phyloP scores from a whole-genome alignment of 2,329 filamentous ascomycete species.

The Aureobasidium sp. region DNA sequence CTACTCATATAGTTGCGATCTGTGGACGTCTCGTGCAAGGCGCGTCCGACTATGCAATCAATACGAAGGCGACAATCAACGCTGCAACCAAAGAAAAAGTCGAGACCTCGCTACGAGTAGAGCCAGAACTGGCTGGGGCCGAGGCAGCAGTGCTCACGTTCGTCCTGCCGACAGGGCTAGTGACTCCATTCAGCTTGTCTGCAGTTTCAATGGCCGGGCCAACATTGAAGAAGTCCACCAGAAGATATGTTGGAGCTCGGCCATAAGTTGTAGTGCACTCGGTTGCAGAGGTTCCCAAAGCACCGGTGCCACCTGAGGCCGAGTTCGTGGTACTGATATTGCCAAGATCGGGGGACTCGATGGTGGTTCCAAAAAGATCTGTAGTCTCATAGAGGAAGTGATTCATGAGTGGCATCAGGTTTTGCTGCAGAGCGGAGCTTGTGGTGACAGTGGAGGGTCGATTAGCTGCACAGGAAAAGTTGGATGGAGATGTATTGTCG shows the following conservation, averaged over 20 bases:
- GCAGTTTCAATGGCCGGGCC: slow-evolving; percentile 63
- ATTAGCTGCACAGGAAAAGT: slow-evolving; percentile 66
- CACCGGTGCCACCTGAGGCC: slow-evolving; percentile 49
- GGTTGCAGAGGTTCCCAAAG: slow-evolving; percentile 41
- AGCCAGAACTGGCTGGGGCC: slow-evolving; percentile 1
- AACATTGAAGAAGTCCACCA: slow-evolving; percentile 74
- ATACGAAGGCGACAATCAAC: neutral
- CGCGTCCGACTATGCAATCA: neutral
- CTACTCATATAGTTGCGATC: neutral
- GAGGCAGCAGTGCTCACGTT: slow-evolving; percentile 19
- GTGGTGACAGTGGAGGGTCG: slow-evolving; percentile 51
- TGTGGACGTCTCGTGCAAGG: neutral
- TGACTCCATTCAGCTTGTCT: slow-evolving; percentile 59
- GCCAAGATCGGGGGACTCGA: slow-evolving; percentile 55
- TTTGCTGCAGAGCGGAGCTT: slow-evolving; percentile 45
- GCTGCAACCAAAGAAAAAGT: slow-evolving; percentile 1
- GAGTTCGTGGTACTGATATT: slow-evolving; percentile 60
- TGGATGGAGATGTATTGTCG: slow-evolving; percentile 53
- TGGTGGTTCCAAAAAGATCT: slow-evolving; percentile 38
- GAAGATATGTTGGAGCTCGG: slow-evolving; percentile 60
- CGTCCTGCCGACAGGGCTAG: slow-evolving; percentile 37
- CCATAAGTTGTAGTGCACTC: slow-evolving; percentile 53
- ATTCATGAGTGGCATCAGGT: slow-evolving; percentile 67
- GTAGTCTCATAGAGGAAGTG: slow-evolving; percentile 64
- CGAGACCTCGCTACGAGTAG: neutral